Evolutionary conservation across 164 flowering plant species (phyloP), one percentile per base, ranked within the genome.

Genomic region (Aristolochia fimbriata): DNA sequence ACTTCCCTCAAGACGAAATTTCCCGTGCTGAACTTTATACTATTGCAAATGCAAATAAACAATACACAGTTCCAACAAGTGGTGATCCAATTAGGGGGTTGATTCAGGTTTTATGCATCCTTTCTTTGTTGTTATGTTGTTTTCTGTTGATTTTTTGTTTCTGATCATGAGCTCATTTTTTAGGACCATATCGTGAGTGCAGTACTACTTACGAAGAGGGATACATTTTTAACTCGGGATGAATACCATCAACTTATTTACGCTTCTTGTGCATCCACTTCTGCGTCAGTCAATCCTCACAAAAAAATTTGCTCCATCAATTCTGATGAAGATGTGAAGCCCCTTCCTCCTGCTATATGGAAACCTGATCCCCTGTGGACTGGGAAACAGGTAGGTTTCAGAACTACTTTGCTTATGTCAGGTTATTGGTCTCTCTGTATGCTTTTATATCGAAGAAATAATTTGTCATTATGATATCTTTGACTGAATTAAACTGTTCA

Each of bases 1-100:
- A 93, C 74, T 84, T 93, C 20, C 99, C 99, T 9, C 99, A 93
- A 88, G 99, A 93, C 78, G 99, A 93, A 80, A 82, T 93, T 70
- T 88, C 99, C 23, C 96, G 99, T 65, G 83, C 99, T 33, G 99
- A 93, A 78, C 96, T 85, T 43, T 81, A 79, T 66, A 81, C 86
- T 65, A 88, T 93, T 76, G 94, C 86, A 15, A 86, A 93, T 81
- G 99, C 99, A 49, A 85, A 93, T 72, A 79, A 90, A 60, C 99
- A 93, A 59, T 93, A 90, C 73, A 80, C 84, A 61, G 87, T 84
- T 70, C 99, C 99, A 33, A 88, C 99, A 21, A 81, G 79, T 69
- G 99, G 97, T 65, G 95, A 83, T 57, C 87, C 99, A 31, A 78
- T 79, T 45, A 78, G 99, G 72, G 87, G 88, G 64, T 81, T 93